These are phyloP conservation scores for Penicillium frequentans DNA, from an alignment of 2,329 filamentous ascomycete genomes.

Conservation along the genomic window DNA sequence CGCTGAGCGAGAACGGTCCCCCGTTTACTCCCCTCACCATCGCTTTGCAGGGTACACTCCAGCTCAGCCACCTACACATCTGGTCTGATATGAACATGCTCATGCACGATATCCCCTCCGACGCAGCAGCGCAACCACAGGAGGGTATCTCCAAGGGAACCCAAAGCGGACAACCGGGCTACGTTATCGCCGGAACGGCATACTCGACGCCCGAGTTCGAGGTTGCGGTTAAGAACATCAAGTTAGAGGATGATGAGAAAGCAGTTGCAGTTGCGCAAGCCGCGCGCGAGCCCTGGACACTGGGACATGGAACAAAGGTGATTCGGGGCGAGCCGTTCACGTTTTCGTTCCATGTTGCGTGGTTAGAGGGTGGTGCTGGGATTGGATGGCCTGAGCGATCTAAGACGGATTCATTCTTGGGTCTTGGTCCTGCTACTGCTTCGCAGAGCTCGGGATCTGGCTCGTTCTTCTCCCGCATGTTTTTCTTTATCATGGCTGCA, in stretches of 20 bases:
- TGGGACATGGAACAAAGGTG: constrained; percentile 60
- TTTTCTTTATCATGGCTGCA: constrained; percentile 39
- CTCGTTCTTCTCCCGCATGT: constrained; percentile 30
- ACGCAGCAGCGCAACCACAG: constrained; percentile 23
- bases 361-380: constrained; percentile 54
- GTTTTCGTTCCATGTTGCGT: constrained; percentile 76
- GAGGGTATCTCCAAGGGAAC: constrained; percentile 58
- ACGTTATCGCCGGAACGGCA: constrained; percentile 81
- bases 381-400: constrained; percentile 34
- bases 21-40: constrained; percentile 75
- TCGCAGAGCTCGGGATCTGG: constrained; percentile 9
- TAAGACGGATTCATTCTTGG: constrained; percentile 17
- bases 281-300: constrained; percentile 49
- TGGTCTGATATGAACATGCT: constrained; percentile 87
- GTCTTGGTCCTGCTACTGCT: constrained; percentile 1
- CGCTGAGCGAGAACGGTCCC: constrained; percentile 29
- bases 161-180: constrained; percentile 56
- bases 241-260: constrained; percentile 36
- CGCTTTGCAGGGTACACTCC: constrained; percentile 83
- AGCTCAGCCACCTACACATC: constrained; percentile 86
- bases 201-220: constrained; percentile 77
- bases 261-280: constrained; percentile 44
- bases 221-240: constrained; percentile 35
- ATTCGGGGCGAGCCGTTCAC: constrained; percentile 85
- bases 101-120: constrained; percentile 58